Conservation (phyloP, 2,329 filamentous ascomycete genomes). For the Coleophoma eucalyptorum region DNA sequence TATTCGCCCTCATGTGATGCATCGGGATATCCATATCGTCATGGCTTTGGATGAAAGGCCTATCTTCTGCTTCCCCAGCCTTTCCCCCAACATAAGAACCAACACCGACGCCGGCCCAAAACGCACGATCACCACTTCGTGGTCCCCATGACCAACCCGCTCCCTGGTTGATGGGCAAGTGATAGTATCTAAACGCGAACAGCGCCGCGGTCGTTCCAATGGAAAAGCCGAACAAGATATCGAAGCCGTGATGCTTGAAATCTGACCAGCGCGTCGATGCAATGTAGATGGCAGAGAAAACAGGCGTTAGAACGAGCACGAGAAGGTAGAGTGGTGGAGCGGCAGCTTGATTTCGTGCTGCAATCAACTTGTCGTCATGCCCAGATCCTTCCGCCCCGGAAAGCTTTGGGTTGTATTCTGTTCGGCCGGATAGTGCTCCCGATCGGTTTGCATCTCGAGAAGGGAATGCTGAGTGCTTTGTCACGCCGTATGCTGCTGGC, state of each 20-base stretch:
- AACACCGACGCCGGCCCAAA: constrained; percentile 69
- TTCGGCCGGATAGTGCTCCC: background rate
- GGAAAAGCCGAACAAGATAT: constrained; percentile 79
- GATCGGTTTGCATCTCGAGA: constrained; percentile 49
- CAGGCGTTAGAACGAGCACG: constrained; percentile 65
- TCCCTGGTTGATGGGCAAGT: constrained; percentile 73
- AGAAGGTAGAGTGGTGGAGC: constrained; percentile 81
- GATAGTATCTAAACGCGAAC: constrained; percentile 81
- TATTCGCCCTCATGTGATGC: no score
- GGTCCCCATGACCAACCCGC: constrained; percentile 90
- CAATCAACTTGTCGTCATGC: constrained; percentile 30
- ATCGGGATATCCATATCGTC: no score
- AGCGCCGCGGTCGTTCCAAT: constrained; percentile 70
- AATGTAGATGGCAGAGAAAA: constrained; percentile 75
- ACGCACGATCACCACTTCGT: constrained; percentile 67
- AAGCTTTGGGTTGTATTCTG: background rate
- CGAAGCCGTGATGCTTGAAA: constrained; percentile 85
- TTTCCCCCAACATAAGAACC: constrained; percentile 24
- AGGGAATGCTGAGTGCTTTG: constrained; percentile 65
- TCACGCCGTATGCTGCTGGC: constrained; percentile 39
- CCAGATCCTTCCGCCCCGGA: constrained; percentile 15
- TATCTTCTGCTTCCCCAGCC: no score
- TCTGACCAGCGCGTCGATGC: constrained; percentile 81
- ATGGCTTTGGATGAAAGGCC: no score
- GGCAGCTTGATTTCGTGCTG: constrained; percentile 69